A percentile compares a stretch with the other conserved stretches of the same genome.
Conservation (phyloP, 805 yeast genomes). For the Saccharomycopsis lassenensis region DNA sequence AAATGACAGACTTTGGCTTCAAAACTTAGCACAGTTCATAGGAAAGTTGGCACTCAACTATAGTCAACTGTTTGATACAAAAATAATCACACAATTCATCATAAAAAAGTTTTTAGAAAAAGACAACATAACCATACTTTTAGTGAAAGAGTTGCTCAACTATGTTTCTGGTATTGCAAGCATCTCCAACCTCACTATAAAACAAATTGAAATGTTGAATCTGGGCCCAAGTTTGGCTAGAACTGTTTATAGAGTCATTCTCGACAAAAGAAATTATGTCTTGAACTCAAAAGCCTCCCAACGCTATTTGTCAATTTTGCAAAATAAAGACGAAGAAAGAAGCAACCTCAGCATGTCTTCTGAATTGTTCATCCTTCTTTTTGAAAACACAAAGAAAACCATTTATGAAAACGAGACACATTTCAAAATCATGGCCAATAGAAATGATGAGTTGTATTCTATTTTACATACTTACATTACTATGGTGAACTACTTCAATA, state of each 20-base stretch:
- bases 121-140: slow-evolving; percentile 48
- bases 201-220: slow-evolving; percentile 55
- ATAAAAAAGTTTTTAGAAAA: slow-evolving; percentile 52
- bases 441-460: slow-evolving; percentile 60
- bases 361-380: slow-evolving; percentile 58
- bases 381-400: slow-evolving; percentile 34
- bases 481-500: slow-evolving; percentile 38
- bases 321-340: neutral
- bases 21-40: slow-evolving; percentile 66
- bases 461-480: slow-evolving; percentile 58
- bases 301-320: slow-evolving; percentile 33
- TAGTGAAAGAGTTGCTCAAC: slow-evolving; percentile 55
- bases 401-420: slow-evolving; percentile 31
- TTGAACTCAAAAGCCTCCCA: slow-evolving; percentile 29
- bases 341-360: slow-evolving; percentile 10
- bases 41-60: slow-evolving; percentile 56
- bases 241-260: slow-evolving; percentile 44
- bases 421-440: slow-evolving; percentile 60
- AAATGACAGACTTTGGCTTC: slow-evolving; percentile 75
- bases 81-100: slow-evolving; percentile 49
- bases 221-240: slow-evolving; percentile 47
- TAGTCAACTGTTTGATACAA: slow-evolving; percentile 42
- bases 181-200: slow-evolving; percentile 51
- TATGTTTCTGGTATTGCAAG: slow-evolving; percentile 75
- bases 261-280: slow-evolving; percentile 21